Conservation (phyloP, 495 filamentous ascomycete species). For the Penicillium nucicola region DNA sequence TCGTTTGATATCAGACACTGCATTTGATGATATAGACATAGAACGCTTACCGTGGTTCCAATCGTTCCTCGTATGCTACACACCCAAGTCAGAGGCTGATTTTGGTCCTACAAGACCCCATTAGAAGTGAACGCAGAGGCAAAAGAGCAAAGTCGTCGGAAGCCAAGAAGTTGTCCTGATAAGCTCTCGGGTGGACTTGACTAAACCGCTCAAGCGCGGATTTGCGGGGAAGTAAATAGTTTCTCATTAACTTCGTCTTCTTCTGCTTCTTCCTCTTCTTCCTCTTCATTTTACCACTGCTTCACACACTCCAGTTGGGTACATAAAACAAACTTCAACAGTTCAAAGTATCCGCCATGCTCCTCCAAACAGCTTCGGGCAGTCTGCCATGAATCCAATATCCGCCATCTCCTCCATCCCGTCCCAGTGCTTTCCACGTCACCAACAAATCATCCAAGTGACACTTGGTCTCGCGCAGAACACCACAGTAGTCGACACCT, state of each 20-base stretch:
- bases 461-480: not conserved
- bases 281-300: no score
- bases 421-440: slow-evolving; percentile 2
- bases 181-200: not conserved
- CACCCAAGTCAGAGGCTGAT: no score
- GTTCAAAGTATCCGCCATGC: slow-evolving; percentile 1
- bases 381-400: slow-evolving; percentile 7
- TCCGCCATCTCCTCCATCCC: not conserved
- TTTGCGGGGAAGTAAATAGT: not conserved
- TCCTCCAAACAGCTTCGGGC: slow-evolving; percentile 1
- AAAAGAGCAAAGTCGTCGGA: no score
- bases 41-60: no score
- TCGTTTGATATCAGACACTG: no score
- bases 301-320: not conserved
- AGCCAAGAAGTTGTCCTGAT: not conserved
- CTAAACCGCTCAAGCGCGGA: not conserved
- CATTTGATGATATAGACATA: no score
- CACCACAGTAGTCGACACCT: slow-evolving; percentile 5
- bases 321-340: not conserved
- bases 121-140: no score
- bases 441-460: slow-evolving; percentile 6
- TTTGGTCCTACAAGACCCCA: no score
- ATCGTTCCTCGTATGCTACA: no score
- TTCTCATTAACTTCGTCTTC: no score
- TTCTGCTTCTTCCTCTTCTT: no score